Evolutionary conservation across 805 yeast species (phyloP), one percentile per base, ranked within the genome.

Genomic region (Nakazawaea laoshanensis): DNA sequence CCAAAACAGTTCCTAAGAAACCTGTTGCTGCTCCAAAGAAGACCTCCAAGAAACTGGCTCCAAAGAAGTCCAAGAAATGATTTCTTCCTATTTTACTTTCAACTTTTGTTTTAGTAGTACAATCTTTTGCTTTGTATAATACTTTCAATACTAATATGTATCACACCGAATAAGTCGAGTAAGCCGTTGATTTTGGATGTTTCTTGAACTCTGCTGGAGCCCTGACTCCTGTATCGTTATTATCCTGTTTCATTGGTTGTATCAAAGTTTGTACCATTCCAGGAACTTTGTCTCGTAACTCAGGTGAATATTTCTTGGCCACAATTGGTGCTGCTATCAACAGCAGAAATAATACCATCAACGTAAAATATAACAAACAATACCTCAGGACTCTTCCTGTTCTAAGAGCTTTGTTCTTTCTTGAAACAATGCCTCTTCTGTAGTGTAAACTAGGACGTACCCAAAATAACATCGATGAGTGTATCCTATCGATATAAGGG

Each of bases 141-240:
- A 28, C 30, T 18, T 18, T n/a, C n/a, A n/a, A n/a, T n/a, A n/a
- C 25, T 23, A 5, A 7, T 5, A 23, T 11, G 25, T 11, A 7
- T 27, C 17, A 34, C 13, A 24, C 28, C 4, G 49, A 38, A 17
- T 49, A 57, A 1, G 65, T 57, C 26, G 45, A 55, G 32, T 58
- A 50, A 1, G 39, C 23, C 7, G 14, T 42, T 2, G 57, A 57
- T 35, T 38, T 31, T 5, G 57, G 43, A 0, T 65, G 63, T 1
- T 60, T 54, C 11, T 58, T 42, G 11, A 74, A 59, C 8, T 57
- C 52, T 1, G 52, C 33, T 1, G 82, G 79, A 0, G 80, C 81
- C 29, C 51, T 52, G 0, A 46, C 58, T 0, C 85, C 86, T 0
- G 86, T 78, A 46, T 79, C 86, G 44, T 79, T 77, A 42, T 77